Percentiles rank a stretch among this genome's conserved stretches.
These are phyloP conservation scores for Hypoxylon fuscum DNA, from an alignment of 495 filamentous ascomycete species.

Conservation along the genomic window DNA sequence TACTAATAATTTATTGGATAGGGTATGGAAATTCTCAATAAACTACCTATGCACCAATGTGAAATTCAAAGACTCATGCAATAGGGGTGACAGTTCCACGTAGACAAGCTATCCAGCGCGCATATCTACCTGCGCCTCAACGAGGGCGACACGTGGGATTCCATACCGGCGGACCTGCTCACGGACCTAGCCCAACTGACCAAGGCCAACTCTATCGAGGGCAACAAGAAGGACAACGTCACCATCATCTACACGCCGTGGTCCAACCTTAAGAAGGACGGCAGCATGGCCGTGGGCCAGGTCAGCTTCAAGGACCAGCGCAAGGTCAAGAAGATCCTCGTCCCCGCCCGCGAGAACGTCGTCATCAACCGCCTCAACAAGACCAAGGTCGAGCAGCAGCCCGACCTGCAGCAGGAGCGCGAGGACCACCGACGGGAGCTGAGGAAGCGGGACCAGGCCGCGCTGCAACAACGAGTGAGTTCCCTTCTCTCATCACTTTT, in stretches of 20 bases:
- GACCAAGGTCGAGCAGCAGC: slow-evolving; percentile 86
- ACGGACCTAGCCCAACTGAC: slow-evolving; percentile 93
- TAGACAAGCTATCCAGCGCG: slow-evolving; percentile 94
- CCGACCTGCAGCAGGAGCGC: slow-evolving; percentile 81
- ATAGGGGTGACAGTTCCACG: slow-evolving; percentile 77
- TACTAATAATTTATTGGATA: no score
- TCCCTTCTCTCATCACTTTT: background rate
- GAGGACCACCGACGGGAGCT: slow-evolving; percentile 75
- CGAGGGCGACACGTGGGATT: slow-evolving; percentile 86
- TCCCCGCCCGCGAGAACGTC: slow-evolving; percentile 79
- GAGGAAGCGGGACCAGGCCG: slow-evolving; percentile 72
- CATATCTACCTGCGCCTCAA: slow-evolving; percentile 92
- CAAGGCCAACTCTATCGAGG: slow-evolving; percentile 98
- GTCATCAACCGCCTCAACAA: slow-evolving; percentile 98
- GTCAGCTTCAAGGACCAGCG: slow-evolving; percentile 93
- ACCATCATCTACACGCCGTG: slow-evolving; percentile 97
- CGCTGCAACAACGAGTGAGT: slow-evolving; percentile 70
- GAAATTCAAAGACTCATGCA: slow-evolving; percentile 21
- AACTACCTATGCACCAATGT: background rate
- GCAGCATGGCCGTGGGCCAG: slow-evolving; percentile 94
- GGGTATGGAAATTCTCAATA: slow-evolving; percentile 39
- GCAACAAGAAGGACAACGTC: slow-evolving; percentile 98
- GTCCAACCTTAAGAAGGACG: slow-evolving; percentile 95
- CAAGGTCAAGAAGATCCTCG: slow-evolving; percentile 80
- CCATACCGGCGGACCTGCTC: slow-evolving; percentile 76